Percentiles rank a stretch among this genome's conserved stretches.
These are phyloP conservation scores for Panaeolus papilionaceus DNA, from an alignment of 768 basidiomycete genomes.

Conservation along the genomic window DNA sequence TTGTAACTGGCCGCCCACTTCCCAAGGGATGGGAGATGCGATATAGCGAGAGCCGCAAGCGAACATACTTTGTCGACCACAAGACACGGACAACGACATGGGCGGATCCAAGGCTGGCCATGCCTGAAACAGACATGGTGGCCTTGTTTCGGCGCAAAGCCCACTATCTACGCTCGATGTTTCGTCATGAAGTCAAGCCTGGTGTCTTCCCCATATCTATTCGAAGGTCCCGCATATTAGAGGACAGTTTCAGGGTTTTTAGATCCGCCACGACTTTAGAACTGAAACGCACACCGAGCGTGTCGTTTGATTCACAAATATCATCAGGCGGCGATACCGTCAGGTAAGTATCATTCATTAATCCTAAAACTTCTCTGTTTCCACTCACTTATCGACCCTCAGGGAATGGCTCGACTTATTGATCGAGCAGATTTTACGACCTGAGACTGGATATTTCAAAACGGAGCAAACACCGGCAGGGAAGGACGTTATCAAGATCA, in stretches of 20 bases:
- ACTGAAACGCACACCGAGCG: slow-evolving; percentile 67
- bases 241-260: slow-evolving; percentile 82
- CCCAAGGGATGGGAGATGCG: slow-evolving; percentile 90
- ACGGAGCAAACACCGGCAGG: slow-evolving; percentile 64
- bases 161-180: slow-evolving; percentile 89
- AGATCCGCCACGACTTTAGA: slow-evolving; percentile 75
- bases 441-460: slow-evolving; percentile 77
- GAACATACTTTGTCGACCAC: slow-evolving; percentile 68
- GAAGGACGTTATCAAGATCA: slow-evolving; percentile 77
- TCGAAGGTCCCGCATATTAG: slow-evolving; percentile 76
- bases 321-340: slow-evolving; percentile 73
- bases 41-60: slow-evolving; percentile 77
- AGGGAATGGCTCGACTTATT: slow-evolving; percentile 88
- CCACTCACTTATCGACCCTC: background rate
- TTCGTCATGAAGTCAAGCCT: slow-evolving; percentile 58
- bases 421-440: slow-evolving; percentile 79
- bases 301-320: slow-evolving; percentile 77
- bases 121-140: slow-evolving; percentile 77
- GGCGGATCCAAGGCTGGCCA: slow-evolving; percentile 91
- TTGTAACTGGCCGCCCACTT: slow-evolving; percentile 51
- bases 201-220: slow-evolving; percentile 88
- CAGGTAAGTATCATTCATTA: slow-evolving; percentile 47
- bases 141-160: slow-evolving; percentile 90
- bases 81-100: slow-evolving; percentile 92
- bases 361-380: slow-evolving; percentile 15